phyloP scores from a whole-genome alignment of 345 rosid genomes.

The Hibiscus trionum region DNA sequence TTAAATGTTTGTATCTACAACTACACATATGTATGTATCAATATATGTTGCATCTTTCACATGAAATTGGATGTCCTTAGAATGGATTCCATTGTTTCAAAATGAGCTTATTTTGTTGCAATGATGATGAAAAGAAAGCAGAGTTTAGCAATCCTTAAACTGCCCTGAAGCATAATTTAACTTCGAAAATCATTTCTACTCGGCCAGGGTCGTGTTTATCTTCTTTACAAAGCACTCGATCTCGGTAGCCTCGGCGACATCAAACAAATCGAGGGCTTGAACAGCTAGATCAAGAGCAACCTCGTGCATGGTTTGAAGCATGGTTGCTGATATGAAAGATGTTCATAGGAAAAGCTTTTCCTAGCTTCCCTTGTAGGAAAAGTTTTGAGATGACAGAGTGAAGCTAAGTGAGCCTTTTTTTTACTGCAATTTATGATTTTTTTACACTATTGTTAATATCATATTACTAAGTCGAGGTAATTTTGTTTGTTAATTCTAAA shows the following conservation, averaged over 20 bases:
- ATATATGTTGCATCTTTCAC: neutral
- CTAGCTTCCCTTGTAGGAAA: too few relatives aligned
- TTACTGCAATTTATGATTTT: too few relatives aligned
- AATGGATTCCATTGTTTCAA: constrained; percentile 21
- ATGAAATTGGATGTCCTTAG: neutral
- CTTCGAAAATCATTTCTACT: neutral
- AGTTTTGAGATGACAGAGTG: too few relatives aligned
- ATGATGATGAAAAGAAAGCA: constrained; percentile 43
- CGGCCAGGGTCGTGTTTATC: constrained; percentile 17
- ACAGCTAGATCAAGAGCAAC: constrained; percentile 61
- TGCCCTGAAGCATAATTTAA: neutral
- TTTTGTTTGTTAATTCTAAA: too few relatives aligned
- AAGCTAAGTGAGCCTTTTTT: too few relatives aligned
- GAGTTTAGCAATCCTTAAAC: constrained; percentile 16
- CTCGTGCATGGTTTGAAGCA: constrained; percentile 38
- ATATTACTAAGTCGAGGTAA: too few relatives aligned
- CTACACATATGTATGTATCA: neutral
- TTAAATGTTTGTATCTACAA: neutral
- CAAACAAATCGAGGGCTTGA: constrained; percentile 68
- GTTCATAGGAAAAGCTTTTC: too few relatives aligned
- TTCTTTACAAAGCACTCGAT: constrained; percentile 66
- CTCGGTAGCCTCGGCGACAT: constrained; percentile 54
- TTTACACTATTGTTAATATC: too few relatives aligned
- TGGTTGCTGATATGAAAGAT: constrained; percentile 25
- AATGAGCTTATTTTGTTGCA: constrained; percentile 40